A percentile compares a stretch with the other conserved stretches of the same genome.
These are phyloP conservation scores for Lasiodiplodia gonubiensis DNA, from an alignment of 2,329 filamentous ascomycete genomes.

Conservation along the genomic window DNA sequence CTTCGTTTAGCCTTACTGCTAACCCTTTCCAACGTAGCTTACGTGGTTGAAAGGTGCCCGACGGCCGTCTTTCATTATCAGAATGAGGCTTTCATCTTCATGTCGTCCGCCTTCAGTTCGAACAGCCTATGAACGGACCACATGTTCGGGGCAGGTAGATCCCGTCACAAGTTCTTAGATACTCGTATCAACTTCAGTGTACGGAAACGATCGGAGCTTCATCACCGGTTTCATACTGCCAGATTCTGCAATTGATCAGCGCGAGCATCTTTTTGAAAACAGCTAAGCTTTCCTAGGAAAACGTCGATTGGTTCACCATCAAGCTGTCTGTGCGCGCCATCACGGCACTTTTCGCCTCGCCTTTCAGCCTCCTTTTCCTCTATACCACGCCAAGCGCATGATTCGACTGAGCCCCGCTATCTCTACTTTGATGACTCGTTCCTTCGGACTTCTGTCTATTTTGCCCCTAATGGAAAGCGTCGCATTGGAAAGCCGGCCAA, in stretches of 20 bases:
- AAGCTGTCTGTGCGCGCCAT: neutral
- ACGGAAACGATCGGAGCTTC: neutral
- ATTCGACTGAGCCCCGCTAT: neutral
- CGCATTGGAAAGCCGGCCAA: neutral
- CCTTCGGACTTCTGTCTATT: conserved; percentile 6
- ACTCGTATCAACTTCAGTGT: neutral
- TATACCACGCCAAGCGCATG: neutral
- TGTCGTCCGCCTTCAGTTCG: neutral
- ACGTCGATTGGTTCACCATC: neutral
- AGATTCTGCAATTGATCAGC: neutral
- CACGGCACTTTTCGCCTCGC: neutral
- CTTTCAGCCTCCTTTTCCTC: conserved; percentile 15
- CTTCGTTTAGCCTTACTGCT: neutral
- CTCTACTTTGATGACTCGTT: conserved; percentile 4
- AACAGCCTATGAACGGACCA: neutral
- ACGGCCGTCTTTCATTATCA: neutral
- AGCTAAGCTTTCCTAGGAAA: conserved; percentile 17
- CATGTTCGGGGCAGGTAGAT: neutral
- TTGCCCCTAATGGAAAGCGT: conserved; percentile 10
- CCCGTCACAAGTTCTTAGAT: neutral
- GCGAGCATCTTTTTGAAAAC: neutral
- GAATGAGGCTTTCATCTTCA: neutral
- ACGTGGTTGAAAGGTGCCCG: neutral
- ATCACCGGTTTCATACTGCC: conserved; percentile 3
- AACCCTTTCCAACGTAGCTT: neutral